Base-by-base conservation (phyloP, 495 filamentous ascomycete genomes). In the Hyaloscypha hepaticicola region DNA sequence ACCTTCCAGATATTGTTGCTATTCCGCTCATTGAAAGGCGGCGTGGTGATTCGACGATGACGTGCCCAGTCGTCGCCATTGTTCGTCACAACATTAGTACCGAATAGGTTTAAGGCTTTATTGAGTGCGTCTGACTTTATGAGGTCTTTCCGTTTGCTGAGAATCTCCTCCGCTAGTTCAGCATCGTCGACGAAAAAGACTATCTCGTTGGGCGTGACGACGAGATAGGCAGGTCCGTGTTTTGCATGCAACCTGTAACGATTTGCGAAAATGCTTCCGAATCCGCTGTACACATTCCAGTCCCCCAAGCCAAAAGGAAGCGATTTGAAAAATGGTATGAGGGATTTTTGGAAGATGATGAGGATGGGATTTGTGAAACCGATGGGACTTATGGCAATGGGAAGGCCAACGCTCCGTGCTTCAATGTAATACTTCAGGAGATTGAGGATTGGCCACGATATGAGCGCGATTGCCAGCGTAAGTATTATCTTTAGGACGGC, bases 21-120 rank as follows among this genome's bases (percentile, higher is more conserved):
- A 53, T 71, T 81, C 1, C 67, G 69, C 65, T 83, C 78, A 61
- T 79, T 81, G 63, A 83, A 81, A 0, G 74, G 74, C 1, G 74
- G 63, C 0, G 76, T 71, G 4, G 74, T 74, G 14, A 76, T 55
- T 58, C 74, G 76, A 4, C 79, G 66, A 29, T 81, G 78, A 12
- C 76, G 73, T 57, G 74, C 70, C 79, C 78, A 81, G 22, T 77
- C 73, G 0, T 68, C 61, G 24, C 78, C 78, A 22, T 73, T 49
- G 60, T 75, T 71, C 14, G 74, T 76, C 11, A 74, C 71, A 5
- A 77, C 52, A 50, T 76, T 79, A 1, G 68, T 72, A 6, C 77
- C 77, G 56, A 77, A 79, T 11, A 78, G 56, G 26, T 76, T 70
- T 2, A 78, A 57, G n/a, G 70, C 64, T 31, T 72, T 67, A 63